Evolutionary conservation across 345 rosid genomes (phyloP).

Genomic region (Camelina hispida): DNA sequence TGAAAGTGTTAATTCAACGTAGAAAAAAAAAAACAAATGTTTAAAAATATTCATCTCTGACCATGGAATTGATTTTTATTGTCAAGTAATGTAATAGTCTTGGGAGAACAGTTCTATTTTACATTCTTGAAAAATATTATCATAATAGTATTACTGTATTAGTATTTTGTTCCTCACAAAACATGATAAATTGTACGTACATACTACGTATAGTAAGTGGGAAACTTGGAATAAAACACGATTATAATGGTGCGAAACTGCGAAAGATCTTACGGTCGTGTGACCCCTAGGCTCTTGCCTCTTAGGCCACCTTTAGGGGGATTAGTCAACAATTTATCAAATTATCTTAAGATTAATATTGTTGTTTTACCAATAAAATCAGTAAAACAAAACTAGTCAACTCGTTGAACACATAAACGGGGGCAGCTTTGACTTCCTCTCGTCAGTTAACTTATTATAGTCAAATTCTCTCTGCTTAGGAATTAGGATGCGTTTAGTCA

Average conservation of each 20-base stretch:
- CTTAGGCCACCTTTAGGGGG: not conserved
- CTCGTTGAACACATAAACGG: conserved; percentile 20
- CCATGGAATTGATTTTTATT: conserved; percentile 16
- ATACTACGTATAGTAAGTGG: not conserved
- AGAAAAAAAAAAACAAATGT: conserved; percentile 8
- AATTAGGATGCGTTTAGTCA: not conserved
- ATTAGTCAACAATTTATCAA: conserved; percentile 25
- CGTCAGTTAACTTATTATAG: not conserved
- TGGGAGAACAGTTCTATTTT: conserved; percentile 6
- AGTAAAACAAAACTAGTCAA: conserved; percentile 24
- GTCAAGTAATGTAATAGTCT: conserved; percentile 22
- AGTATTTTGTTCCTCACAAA: not conserved
- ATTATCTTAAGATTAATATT: not conserved
- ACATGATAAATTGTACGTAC: not conserved
- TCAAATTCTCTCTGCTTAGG: conserved; percentile 10
- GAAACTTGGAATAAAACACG: not conserved
- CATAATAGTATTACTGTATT: not conserved
- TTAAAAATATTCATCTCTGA: conserved; percentile 17
- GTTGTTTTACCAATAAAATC: not conserved
- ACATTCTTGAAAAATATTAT: not conserved
- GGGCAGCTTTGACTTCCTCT: conserved; percentile 27
- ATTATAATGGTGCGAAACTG: not conserved
- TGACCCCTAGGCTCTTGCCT: not conserved
- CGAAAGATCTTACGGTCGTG: not conserved
- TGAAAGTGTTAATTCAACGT: not conserved